These are phyloP conservation scores for Strobilomyces dryophilus DNA, from an alignment of 768 basidiomycete genomes.

Conservation along the genomic window DNA sequence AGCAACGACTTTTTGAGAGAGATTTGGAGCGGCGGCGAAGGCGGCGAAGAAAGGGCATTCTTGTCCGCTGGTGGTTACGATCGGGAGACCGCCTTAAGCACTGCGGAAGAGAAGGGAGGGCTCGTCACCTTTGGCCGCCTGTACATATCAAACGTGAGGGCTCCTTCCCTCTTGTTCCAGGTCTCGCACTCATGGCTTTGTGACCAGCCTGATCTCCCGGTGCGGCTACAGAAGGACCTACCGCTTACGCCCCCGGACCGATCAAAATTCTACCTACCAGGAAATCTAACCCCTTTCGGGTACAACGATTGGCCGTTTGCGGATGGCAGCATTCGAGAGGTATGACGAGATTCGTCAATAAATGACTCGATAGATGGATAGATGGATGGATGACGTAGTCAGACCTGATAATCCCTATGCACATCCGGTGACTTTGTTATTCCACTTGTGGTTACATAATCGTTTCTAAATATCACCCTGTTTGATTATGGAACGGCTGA, in stretches of 20 bases:
- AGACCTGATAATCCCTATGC: too few relatives aligned
- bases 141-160: not conserved
- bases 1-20: too few relatives aligned
- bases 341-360: not conserved
- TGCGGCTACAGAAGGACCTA: slow-evolving; percentile 21
- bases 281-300: not conserved
- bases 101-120: not conserved
- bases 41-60: not conserved
- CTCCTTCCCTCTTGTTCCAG: not conserved
- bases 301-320: too few relatives aligned
- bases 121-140: not conserved
- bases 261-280: not conserved
- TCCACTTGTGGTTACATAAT: too few relatives aligned
- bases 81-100: too few relatives aligned
- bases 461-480: too few relatives aligned
- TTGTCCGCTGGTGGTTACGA: too few relatives aligned
- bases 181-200: not conserved
- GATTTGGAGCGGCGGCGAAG: not conserved
- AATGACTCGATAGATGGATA: too few relatives aligned
- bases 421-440: too few relatives aligned
- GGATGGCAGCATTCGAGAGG: not conserved
- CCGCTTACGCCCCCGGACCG: slow-evolving; percentile 7
- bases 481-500: too few relatives aligned
- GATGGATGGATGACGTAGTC: too few relatives aligned
- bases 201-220: slow-evolving; percentile 31